These are phyloP conservation scores for Pyronema omphalodes DNA, from an alignment of 495 filamentous ascomycete species.

Conservation along the genomic window DNA sequence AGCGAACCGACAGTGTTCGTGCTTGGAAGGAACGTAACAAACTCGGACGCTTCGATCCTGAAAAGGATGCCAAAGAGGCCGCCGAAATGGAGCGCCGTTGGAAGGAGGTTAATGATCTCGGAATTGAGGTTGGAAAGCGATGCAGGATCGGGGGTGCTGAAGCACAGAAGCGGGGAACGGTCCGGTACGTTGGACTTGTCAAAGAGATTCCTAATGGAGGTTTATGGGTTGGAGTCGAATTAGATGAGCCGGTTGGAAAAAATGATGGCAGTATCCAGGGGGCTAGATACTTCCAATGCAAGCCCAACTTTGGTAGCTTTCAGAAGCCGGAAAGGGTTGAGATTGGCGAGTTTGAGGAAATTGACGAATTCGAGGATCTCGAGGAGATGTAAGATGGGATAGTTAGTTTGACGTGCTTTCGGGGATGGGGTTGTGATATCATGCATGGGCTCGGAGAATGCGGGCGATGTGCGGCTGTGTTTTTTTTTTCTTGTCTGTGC, in stretches of 20 bases:
- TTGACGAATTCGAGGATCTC: conserved; percentile 65
- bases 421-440: too few relatives aligned
- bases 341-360: conserved; percentile 62
- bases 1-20: conserved; percentile 66
- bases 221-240: conserved; percentile 60
- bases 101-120: conserved; percentile 44
- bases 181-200: conserved; percentile 69
- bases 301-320: conserved; percentile 59
- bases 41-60: conserved; percentile 84
- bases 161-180: conserved; percentile 51
- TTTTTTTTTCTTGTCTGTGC: too few relatives aligned
- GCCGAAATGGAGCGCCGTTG: conserved; percentile 48
- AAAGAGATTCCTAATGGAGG: conserved; percentile 60
- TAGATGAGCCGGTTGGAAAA: conserved; percentile 25
- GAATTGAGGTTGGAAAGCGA: conserved; percentile 45
- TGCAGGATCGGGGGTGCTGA: conserved; percentile 47
- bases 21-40: conserved; percentile 87
- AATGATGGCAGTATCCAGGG: conserved; percentile 1
- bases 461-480: too few relatives aligned
- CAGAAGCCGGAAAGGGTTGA: conserved; percentile 80
- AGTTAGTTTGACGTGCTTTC: too few relatives aligned
- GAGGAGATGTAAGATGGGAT: conserved; percentile 48
- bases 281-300: conserved; percentile 1
- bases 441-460: too few relatives aligned
- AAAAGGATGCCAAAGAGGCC: conserved; percentile 49